A percentile compares a stretch with the other conserved stretches of the same genome.
Evolutionary conservation across 805 yeast genomes (phyloP).

Genomic region (Lachancea quebecensis): DNA sequence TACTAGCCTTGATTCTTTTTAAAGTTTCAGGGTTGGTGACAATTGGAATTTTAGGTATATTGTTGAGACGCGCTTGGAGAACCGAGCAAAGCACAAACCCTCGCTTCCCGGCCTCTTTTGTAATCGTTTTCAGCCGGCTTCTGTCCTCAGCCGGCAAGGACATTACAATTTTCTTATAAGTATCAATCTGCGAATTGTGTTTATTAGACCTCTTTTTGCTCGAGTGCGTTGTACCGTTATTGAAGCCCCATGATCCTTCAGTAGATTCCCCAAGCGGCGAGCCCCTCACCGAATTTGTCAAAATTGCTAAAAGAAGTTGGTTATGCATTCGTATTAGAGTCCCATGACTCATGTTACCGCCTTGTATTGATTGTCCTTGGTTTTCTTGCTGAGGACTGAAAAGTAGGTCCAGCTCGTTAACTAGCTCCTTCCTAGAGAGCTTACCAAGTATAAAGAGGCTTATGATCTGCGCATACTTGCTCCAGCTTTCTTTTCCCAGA

Average conservation of each 20-base stretch:
- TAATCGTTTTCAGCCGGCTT: constrained; percentile 72
- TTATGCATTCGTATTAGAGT: constrained; percentile 52
- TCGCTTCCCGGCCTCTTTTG: constrained; percentile 74
- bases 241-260: constrained; percentile 49
- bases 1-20: constrained; percentile 27
- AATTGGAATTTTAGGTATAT: constrained; percentile 74
- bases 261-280: constrained; percentile 63
- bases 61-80: constrained; percentile 55
- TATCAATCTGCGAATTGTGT: constrained; percentile 66
- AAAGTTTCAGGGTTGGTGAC: constrained; percentile 33
- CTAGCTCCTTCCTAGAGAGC: constrained; percentile 68
- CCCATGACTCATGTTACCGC: constrained; percentile 4
- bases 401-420: constrained; percentile 48
- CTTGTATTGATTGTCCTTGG: neutral
- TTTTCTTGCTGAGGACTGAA: constrained; percentile 29
- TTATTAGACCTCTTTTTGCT: constrained; percentile 40
- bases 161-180: constrained; percentile 78
- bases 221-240: constrained; percentile 41
- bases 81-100: constrained; percentile 65
- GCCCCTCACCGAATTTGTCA: constrained; percentile 78
- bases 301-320: constrained; percentile 68
- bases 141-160: constrained; percentile 80
- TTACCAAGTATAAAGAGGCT: constrained; percentile 73
- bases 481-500: constrained; percentile 74
- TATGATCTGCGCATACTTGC: constrained; percentile 70